These are phyloP conservation scores for Cercospora janseana DNA, from an alignment of 2,329 filamentous ascomycete genomes.

Conservation along the genomic window DNA sequence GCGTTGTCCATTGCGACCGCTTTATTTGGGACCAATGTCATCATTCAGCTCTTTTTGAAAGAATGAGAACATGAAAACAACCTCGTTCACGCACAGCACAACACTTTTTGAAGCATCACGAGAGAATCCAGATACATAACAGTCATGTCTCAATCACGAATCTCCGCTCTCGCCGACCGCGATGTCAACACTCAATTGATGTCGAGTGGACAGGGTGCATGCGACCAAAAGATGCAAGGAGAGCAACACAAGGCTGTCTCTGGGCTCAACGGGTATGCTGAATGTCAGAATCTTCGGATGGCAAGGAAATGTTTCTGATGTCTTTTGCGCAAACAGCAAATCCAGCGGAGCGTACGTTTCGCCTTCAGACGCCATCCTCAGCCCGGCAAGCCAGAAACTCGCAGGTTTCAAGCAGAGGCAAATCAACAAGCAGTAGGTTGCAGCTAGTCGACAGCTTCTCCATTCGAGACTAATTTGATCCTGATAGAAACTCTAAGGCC, in stretches of 20 bases:
- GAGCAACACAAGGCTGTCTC: conserved; percentile 24
- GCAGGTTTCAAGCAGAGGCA: conserved; percentile 77
- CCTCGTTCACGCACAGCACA: background rate
- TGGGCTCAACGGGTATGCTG: conserved; percentile 18
- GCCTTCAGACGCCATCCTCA: conserved; percentile 86
- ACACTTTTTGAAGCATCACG: conserved; percentile 15
- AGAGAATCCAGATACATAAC: background rate
- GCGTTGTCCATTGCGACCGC: conserved; percentile 11
- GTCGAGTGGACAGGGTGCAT: conserved; percentile 14
- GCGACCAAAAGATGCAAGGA: conserved; percentile 28
- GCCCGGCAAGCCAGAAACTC: conserved; percentile 79
- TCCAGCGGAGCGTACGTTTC: conserved; percentile 63
- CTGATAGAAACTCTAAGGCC: conserved; percentile 18
- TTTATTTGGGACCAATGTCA: conserved; percentile 12
- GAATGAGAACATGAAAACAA: conserved; percentile 1
- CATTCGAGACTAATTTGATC: background rate
- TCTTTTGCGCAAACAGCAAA: conserved; percentile 16
- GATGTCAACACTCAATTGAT: conserved; percentile 30
- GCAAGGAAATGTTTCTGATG: background rate
- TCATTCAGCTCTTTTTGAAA: conserved; percentile 2
- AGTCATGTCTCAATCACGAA: conserved; percentile 23
- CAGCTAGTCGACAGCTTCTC: background rate
- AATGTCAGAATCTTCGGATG: background rate
- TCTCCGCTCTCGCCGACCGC: conserved; percentile 28
- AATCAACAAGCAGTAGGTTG: conserved; percentile 59